These are phyloP conservation scores for Volutella citrinella DNA, from an alignment of 2,329 filamentous ascomycete genomes.

Conservation along the genomic window DNA sequence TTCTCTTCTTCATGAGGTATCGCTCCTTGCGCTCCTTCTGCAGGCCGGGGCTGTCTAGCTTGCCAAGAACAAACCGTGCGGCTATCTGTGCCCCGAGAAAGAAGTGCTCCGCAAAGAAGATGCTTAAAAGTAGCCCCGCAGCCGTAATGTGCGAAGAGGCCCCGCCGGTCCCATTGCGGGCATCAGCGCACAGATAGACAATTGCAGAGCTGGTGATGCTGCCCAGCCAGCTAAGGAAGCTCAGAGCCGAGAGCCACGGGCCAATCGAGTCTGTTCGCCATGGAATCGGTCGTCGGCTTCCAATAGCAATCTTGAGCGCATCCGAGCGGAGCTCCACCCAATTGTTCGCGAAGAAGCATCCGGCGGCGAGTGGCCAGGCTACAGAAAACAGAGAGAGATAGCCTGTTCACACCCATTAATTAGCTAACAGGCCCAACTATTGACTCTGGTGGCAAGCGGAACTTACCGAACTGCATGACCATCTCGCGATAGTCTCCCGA, in stretches of 20 bases:
- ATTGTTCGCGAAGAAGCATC: slow-evolving; percentile 90
- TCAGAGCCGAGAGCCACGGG: slow-evolving; percentile 81
- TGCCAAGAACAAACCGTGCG: slow-evolving; percentile 70
- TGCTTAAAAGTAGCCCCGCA: slow-evolving; percentile 77
- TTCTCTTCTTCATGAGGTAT: slow-evolving; percentile 74
- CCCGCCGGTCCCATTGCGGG: slow-evolving; percentile 62
- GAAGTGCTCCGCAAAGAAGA: slow-evolving; percentile 84
- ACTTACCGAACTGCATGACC: slow-evolving; percentile 72
- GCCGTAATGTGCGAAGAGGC: slow-evolving; percentile 67
- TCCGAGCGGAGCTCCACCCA: slow-evolving; percentile 94
- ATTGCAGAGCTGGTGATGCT: slow-evolving; percentile 84
- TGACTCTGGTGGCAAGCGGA: too few relatives aligned
- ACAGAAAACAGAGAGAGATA: slow-evolving; percentile 91
- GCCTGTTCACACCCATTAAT: too few relatives aligned
- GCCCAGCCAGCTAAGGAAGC: slow-evolving; percentile 91
- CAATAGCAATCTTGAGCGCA: slow-evolving; percentile 87
- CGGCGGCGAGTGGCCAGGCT: slow-evolving; percentile 88
- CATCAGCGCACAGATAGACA: slow-evolving; percentile 81
- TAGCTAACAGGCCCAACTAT: too few relatives aligned
- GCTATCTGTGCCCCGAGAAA: slow-evolving; percentile 76
- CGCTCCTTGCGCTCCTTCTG: slow-evolving; percentile 82
- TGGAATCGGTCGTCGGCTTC: slow-evolving; percentile 85
- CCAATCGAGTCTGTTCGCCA: slow-evolving; percentile 92
- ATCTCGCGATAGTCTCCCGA: slow-evolving; percentile 90
- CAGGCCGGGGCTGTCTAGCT: slow-evolving; percentile 80